A percentile compares a stretch with the other conserved stretches of the same genome.
Evolutionary conservation across 1,284 basidiomycete genomes (phyloP).

Genomic region (Leccinum cinnamomeum): DNA sequence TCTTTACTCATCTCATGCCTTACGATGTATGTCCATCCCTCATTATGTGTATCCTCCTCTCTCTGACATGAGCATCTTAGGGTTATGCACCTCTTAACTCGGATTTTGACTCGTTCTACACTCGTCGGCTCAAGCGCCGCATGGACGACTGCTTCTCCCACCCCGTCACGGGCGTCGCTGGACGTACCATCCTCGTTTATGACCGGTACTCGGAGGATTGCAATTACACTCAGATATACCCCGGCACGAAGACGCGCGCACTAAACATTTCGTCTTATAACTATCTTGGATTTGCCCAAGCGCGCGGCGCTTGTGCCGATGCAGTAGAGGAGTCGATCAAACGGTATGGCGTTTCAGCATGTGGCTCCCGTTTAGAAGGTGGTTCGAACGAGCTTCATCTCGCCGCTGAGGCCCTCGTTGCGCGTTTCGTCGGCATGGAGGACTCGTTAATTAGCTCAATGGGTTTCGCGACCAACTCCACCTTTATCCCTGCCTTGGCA

Average conservation of each 20-base stretch:
- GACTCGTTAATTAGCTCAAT: conserved; percentile 90
- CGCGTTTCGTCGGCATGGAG: conserved; percentile 88
- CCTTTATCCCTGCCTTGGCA: conserved; percentile 90
- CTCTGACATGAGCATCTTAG: conserved; percentile 40
- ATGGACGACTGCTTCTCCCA: conserved; percentile 97
- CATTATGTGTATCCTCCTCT: not conserved
- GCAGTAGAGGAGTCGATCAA: conserved; percentile 82
- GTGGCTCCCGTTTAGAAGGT: conserved; percentile 76
- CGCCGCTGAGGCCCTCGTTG: conserved; percentile 85
- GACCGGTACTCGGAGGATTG: conserved; percentile 86
- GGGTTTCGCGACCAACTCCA: conserved; percentile 97
- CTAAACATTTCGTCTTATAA: conserved; percentile 99
- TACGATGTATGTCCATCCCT: conserved; percentile 60
- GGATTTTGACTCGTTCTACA: conserved; percentile 99
- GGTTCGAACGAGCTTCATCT: conserved; percentile 85
- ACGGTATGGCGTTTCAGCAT: conserved; percentile 79
- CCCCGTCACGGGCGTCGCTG: conserved; percentile 93
- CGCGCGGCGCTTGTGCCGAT: conserved; percentile 90
- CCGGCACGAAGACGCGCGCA: conserved; percentile 82
- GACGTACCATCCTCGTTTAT: conserved; percentile 86
- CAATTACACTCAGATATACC: conserved; percentile 77
- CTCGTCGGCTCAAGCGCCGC: conserved; percentile 89
- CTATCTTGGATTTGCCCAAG: conserved; percentile 98
- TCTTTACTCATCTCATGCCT: conserved; percentile 83
- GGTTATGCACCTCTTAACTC: conserved; percentile 97